Evolutionary conservation across 495 filamentous ascomycete species (phyloP), one percentile per base, ranked within the genome.

Genomic region (Podospora bellae-mahoneyi): DNA sequence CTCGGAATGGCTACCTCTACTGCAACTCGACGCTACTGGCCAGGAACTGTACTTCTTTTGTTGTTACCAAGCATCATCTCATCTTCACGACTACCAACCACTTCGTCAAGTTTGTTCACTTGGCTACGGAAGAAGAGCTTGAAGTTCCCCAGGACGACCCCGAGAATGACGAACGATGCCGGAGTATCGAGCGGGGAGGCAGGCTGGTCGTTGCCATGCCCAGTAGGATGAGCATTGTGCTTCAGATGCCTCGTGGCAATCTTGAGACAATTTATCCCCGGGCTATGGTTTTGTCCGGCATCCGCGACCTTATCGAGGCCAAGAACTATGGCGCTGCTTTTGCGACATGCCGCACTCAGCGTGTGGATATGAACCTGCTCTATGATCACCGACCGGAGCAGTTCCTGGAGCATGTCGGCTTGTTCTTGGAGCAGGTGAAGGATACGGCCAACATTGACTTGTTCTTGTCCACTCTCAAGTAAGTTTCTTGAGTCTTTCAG

Each of bases 301-400:
- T 97, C 56, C 86, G 95, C 57, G 84, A 86, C 48, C 88, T 89
- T 55, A 91, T 99, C 64, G 90, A 91, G 67, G 80, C 83, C 20
- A 91, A 90, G 75, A 84, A 95, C 59, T 99, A 97, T 72, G 88
- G 84, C 59, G 86, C 84, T 65, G 95, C 95, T 2, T 99, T 96
- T 75, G 79, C 91, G 28, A 87, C 90, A 54, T 99, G 95, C 75
- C 88, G 95, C 39, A 93, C 89, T 63, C 96, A 97, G 75, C 87
- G 95, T 69, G 95, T 99, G 3, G 95, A 99, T 74, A 92, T 97
- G 89, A 99, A 98, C 74, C 94, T 99, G 64, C 81, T 99, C n/a
- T 94, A 97, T 75, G 95, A 99, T 76, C 90, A 98, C 81, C 86
- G 86, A 6, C 92, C 93, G 0, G 81, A 87, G 57, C 91, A 95